A percentile compares a stretch with the other conserved stretches of the same genome.
These are phyloP conservation scores for Cucumis sativus DNA, from an alignment of 306 rosid genomes.

Conservation along the genomic window DNA sequence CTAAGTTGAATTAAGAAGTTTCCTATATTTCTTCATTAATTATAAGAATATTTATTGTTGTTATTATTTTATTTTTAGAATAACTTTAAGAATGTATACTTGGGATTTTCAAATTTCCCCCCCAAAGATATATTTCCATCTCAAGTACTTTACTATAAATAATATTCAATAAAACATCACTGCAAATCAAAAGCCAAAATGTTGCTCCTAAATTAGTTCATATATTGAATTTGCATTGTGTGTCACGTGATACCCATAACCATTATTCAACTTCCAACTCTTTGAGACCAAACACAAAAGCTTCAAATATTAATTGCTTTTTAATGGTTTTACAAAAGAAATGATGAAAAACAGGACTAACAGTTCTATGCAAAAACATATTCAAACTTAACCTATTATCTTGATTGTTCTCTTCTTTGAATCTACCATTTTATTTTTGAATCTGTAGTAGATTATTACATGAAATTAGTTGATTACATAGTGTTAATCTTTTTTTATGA, in stretches of 20 bases:
- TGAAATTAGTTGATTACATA: too few species aligned
- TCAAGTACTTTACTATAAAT: background rate
- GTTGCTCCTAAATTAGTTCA: background rate
- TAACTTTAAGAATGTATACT: background rate
- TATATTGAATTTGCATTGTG: background rate
- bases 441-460: too few species aligned
- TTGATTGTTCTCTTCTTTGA: too few species aligned
- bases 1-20: background rate
- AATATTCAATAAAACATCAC: background rate
- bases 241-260: background rate
- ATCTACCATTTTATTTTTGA: too few species aligned
- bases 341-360: too few species aligned
- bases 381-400: too few species aligned
- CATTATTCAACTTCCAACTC: background rate
- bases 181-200: background rate
- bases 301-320: background rate
- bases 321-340: background rate
- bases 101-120: background rate
- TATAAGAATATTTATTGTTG: too few species aligned
- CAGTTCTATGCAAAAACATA: too few species aligned
- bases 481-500: too few species aligned
- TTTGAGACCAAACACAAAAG: background rate
- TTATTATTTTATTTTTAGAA: too few species aligned
- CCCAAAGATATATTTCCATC: background rate
- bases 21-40: background rate